Evolutionary conservation across 2,329 filamentous ascomycete genomes (phyloP).

Genomic region (Neophaeococcomyces mojaviensis): DNA sequence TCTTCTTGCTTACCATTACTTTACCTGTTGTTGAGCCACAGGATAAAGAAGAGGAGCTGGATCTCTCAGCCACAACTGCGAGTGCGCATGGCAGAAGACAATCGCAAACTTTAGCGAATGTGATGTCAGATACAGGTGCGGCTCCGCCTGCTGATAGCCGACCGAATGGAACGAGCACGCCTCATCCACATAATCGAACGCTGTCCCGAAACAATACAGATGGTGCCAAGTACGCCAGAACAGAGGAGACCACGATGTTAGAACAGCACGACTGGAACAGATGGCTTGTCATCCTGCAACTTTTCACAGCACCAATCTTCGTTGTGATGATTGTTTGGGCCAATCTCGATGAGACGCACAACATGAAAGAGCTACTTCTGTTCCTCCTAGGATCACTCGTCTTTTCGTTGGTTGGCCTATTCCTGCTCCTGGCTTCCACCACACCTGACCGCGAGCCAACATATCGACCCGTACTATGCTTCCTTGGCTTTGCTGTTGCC

Average conservation of each 20-base stretch:
- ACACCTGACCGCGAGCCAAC: constrained; percentile 58
- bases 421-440: constrained; percentile 61
- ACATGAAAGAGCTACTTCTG: constrained; percentile 42
- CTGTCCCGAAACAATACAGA: constrained; percentile 30
- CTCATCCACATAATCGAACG: constrained; percentile 13
- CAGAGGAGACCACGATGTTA: constrained; percentile 26
- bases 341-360: constrained; percentile 44
- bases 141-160: constrained; percentile 12
- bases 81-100: constrained; percentile 13
- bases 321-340: constrained; percentile 63
- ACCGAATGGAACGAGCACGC: constrained; percentile 4
- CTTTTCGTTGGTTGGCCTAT: constrained; percentile 59
- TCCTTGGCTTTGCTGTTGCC: constrained; percentile 81
- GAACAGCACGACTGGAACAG: constrained; percentile 64
- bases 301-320: constrained; percentile 82
- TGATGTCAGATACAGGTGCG: constrained; percentile 19
- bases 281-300: constrained; percentile 79
- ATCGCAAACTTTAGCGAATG: neutral
- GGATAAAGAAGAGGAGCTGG: constrained; percentile 42
- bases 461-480: constrained; percentile 72
- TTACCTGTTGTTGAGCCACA: constrained; percentile 79
- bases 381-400: constrained; percentile 60
- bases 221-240: constrained; percentile 28
- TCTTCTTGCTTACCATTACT: constrained; percentile 83
- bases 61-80: constrained; percentile 27